Base-by-base conservation (phyloP, 1,139 yeast genomes). In the Blastobotrys aristatus region DNA sequence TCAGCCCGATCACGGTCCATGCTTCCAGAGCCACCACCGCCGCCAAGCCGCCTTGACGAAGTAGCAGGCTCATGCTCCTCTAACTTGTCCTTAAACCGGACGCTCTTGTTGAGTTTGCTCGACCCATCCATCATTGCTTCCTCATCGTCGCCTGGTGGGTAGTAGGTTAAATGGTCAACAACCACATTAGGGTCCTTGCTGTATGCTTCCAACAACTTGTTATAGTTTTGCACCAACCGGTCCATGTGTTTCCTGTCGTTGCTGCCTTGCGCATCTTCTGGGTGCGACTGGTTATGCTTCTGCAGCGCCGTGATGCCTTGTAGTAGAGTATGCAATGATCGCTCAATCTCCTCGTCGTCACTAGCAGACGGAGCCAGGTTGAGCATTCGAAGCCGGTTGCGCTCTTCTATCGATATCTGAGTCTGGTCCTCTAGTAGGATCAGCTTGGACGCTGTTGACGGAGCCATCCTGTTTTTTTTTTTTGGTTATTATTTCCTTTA, bases 281-380 rank as follows among this genome's bases (percentile, higher is more conserved):
- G 17, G 24, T 3, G 13, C 3, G 5, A 4, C 3, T 35, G 6
- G 10, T 43, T 40, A 29, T 14, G 57, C 67, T 54, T 50, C 56
- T 53, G 62, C 53, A 55, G 57, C 47, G 43, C 62, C 33, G 60
- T 63, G 4, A 70, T 52, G 26, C 67, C 70, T 37, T 59, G 59
- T 22, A 59, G 61, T 26, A 75, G 63, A 53, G 73, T 70, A 35
- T 61, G 62, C 45, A 82, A 59, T 26, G 70, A 64, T 43, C 67
- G 68, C 29, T 72, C 68, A 35, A 82, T 60, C 50, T 80, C 86
- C 47, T 68, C 69, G 54, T 77, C 79, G 51, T 79, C 86, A 43
- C 74, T 71, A 6, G 70, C 62, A 1, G 82, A 73, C 2, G 83
- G 82, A 20, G 73, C 70, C 31, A 79, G 67, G 38, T 71, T 69